Evolutionary conservation across 2,329 filamentous ascomycete genomes (phyloP).

Genomic region (Cladosporium phlei): DNA sequence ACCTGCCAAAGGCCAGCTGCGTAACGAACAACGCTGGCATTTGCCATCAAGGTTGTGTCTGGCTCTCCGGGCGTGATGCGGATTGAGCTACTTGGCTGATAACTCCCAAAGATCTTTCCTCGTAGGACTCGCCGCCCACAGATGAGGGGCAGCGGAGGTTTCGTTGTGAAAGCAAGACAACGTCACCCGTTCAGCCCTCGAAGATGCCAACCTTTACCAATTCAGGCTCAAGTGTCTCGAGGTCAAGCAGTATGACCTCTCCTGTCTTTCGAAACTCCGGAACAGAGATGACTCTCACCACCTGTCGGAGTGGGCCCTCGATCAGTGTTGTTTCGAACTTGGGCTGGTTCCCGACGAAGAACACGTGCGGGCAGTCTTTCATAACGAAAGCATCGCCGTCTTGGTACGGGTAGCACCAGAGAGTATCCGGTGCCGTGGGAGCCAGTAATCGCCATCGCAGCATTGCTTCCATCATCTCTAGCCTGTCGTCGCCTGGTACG

Average conservation of each 20-base stretch:
- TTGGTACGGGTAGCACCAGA: constrained; percentile 97
- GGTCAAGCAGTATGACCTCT: constrained; percentile 77
- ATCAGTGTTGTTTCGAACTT: constrained; percentile 58
- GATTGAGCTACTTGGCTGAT: too few species aligned
- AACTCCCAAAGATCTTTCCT: too few species aligned
- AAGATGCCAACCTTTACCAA: constrained; percentile 55
- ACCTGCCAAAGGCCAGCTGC: too few species aligned
- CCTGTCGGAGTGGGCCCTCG: constrained; percentile 54
- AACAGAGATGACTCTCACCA: constrained; percentile 72
- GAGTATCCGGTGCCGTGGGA: constrained; percentile 89
- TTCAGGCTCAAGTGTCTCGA: constrained; percentile 77
- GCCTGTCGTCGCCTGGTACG: constrained; percentile 63
- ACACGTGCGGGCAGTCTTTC: constrained; percentile 79
- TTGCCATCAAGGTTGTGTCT: too few species aligned
- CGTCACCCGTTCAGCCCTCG: constrained; percentile 13
- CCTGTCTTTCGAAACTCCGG: constrained; percentile 75
- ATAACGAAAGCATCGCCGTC: constrained; percentile 88
- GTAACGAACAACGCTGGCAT: too few species aligned
- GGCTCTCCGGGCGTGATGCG: too few species aligned
- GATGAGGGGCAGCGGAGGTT: too few species aligned
- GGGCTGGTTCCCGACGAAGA: constrained; percentile 63
- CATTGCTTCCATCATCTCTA: constrained; percentile 92
- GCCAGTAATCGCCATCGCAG: constrained; percentile 86
- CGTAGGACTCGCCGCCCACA: too few species aligned
- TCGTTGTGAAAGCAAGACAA: background rate